A percentile compares a stretch with the other conserved stretches of the same genome.
Conservation (phyloP, 2,329 filamentous ascomycete genomes). For the Fusarium mangiferae region DNA sequence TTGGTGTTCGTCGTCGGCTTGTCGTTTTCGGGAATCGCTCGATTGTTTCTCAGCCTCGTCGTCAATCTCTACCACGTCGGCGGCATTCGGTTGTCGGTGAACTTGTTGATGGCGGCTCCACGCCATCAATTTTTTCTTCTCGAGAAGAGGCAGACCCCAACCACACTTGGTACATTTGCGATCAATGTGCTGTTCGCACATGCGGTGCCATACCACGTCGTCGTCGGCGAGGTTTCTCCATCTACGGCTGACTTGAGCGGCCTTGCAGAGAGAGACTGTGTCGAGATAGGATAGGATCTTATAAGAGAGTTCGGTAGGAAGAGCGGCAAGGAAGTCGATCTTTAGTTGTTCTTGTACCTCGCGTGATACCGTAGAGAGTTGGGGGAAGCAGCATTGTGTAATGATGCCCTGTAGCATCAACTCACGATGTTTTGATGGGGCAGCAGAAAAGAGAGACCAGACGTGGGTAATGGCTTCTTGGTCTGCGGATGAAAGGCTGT, state of each 20-base stretch:
- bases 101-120: constrained; percentile 87
- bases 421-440: constrained; percentile 91
- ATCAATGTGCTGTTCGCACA: constrained; percentile 98
- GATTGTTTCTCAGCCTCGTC: constrained; percentile 31
- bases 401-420: constrained; percentile 97
- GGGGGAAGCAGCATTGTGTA: constrained; percentile 96
- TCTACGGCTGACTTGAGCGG: constrained; percentile 88
- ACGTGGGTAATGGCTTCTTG: constrained; percentile 97
- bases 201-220: constrained; percentile 95
- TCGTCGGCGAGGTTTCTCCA: constrained; percentile 95
- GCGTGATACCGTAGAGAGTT: constrained; percentile 90
- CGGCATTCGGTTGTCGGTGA: constrained; percentile 49
- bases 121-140: constrained; percentile 86
- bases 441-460: constrained; percentile 97
- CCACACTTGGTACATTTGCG: constrained; percentile 94
- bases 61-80: constrained; percentile 41
- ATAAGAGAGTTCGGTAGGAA: constrained; percentile 90
- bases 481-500: constrained; percentile 82
- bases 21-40: constrained; percentile 50
- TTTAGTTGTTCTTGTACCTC: constrained; percentile 94
- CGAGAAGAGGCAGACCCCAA: constrained; percentile 90
- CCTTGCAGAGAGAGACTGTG: constrained; percentile 93
- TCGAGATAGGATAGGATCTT: constrained; percentile 94
- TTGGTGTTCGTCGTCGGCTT: constrained; percentile 45
- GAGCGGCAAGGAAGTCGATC: constrained; percentile 92